phyloP scores from a whole-genome alignment of 768 basidiomycete genomes.

The Lactarius deliciosus region DNA sequence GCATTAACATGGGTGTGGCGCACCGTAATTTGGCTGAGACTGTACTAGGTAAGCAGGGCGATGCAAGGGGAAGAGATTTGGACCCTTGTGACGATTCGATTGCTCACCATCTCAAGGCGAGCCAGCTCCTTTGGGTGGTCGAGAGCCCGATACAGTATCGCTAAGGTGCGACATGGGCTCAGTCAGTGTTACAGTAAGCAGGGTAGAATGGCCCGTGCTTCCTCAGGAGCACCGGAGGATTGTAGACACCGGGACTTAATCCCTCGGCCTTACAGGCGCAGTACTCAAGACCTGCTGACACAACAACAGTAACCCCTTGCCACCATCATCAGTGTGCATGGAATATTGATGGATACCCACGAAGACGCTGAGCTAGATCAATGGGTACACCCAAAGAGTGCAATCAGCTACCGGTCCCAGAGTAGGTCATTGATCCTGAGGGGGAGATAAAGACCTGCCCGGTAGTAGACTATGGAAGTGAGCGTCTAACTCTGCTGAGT shows the following conservation, averaged over 20 bases:
- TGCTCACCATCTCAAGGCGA: not conserved
- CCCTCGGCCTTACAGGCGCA: not conserved
- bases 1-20: not conserved
- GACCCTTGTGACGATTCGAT: too few relatives aligned
- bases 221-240: not conserved
- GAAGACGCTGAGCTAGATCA: not conserved
- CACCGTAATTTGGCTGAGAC: not conserved
- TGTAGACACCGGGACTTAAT: not conserved
- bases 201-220: not conserved
- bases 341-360: not conserved
- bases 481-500: constrained; percentile 1
- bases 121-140: not conserved
- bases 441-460: not conserved
- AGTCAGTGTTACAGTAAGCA: not conserved
- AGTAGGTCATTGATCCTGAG: not conserved
- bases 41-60: not conserved
- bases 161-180: not conserved
- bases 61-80: not conserved
- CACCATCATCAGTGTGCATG: not conserved
- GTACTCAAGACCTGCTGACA: not conserved
- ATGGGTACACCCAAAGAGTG: not conserved
- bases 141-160: too few relatives aligned
- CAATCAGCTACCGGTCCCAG: not conserved
- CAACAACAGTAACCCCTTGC: not conserved
- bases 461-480: not conserved